phyloP scores from a whole-genome alignment of 805 yeast species.

The Lipomyces chichibuensis region DNA sequence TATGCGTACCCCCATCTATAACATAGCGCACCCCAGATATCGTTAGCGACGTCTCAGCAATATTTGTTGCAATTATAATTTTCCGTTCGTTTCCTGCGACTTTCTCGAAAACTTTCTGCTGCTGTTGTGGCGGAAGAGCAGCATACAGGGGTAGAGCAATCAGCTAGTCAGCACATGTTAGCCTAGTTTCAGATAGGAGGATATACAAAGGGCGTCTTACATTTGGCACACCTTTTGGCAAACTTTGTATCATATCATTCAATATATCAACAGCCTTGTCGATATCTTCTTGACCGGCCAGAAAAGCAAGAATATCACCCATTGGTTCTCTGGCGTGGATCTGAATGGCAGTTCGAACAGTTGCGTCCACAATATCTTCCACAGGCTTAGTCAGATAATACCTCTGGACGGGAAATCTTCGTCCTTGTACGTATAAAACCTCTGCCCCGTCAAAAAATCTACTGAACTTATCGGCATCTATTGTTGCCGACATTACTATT shows the following conservation, averaged over 20 bases:
- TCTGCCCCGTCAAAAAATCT: conserved; percentile 74
- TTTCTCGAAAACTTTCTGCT: conserved; percentile 74
- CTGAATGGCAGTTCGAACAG: conserved; percentile 73
- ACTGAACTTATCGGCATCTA: conserved; percentile 86
- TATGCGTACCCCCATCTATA: conserved; percentile 87
- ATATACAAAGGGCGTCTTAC: conserved; percentile 7
- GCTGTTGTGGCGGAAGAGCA: conserved; percentile 84
- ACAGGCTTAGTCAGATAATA: conserved; percentile 64
- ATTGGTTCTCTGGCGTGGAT: conserved; percentile 75
- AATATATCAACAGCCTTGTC: conserved; percentile 75
- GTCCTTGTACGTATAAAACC: conserved; percentile 86
- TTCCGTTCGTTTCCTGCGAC: conserved; percentile 72
- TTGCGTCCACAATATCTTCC: conserved; percentile 83
- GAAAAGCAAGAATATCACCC: conserved; percentile 90
- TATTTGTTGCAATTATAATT: conserved; percentile 88
- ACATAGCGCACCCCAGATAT: conserved; percentile 94
- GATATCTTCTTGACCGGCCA: conserved; percentile 97
- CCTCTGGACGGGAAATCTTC: conserved; percentile 80
- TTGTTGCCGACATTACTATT: conserved; percentile 94
- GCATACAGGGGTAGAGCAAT: conserved; percentile 89
- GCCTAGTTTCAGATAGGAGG: conserved; percentile 2
- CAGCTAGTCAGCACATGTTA: conserved; percentile 55
- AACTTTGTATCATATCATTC: conserved; percentile 37
- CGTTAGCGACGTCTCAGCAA: conserved; percentile 97
- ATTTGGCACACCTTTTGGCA: conserved; percentile 30